Conservation (phyloP, 2,329 filamentous ascomycete genomes). For the Acrocalymma vagum region DNA sequence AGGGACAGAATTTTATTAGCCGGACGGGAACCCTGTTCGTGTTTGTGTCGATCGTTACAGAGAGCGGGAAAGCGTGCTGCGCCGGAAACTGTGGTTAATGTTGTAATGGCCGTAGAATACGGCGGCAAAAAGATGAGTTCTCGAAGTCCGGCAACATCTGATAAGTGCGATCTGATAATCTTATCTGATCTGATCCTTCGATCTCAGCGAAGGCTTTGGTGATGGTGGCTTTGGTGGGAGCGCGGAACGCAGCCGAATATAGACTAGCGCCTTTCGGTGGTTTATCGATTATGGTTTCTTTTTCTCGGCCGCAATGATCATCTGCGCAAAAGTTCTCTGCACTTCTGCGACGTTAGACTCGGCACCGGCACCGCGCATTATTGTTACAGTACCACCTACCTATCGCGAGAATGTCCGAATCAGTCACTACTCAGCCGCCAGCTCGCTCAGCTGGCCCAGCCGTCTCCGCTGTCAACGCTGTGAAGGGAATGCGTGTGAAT, state of each 20-base stretch:
- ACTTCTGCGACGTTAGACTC: conserved; percentile 1
- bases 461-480: conserved; percentile 44
- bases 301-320: conserved; percentile 24
- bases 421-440: conserved; percentile 51
- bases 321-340: conserved; percentile 6
- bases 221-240: conserved; percentile 13
- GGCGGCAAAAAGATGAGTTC: conserved; percentile 25
- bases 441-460: too few relatives aligned
- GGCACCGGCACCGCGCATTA: conserved; percentile 14
- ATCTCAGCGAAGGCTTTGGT: conserved; percentile 5
- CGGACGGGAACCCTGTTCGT: conserved; percentile 29
- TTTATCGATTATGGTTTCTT: conserved; percentile 37
- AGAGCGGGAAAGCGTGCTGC: conserved; percentile 25
- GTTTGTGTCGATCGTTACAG: conserved; percentile 19
- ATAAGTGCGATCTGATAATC: conserved; percentile 12
- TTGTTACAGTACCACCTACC: conserved; percentile 20
- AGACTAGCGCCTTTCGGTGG: conserved; percentile 15
- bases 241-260: conserved; percentile 9
- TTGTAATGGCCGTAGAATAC: conserved; percentile 17
- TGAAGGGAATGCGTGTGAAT: conserved; percentile 79
- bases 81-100: conserved; percentile 19
- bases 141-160: not conserved
- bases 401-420: conserved; percentile 42
- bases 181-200: conserved; percentile 38
- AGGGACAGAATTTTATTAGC: conserved; percentile 36